A percentile compares a stretch with the other conserved stretches of the same genome.
Conservation (phyloP, 768 basidiomycete genomes). For the Pleurotus ostreatus region DNA sequence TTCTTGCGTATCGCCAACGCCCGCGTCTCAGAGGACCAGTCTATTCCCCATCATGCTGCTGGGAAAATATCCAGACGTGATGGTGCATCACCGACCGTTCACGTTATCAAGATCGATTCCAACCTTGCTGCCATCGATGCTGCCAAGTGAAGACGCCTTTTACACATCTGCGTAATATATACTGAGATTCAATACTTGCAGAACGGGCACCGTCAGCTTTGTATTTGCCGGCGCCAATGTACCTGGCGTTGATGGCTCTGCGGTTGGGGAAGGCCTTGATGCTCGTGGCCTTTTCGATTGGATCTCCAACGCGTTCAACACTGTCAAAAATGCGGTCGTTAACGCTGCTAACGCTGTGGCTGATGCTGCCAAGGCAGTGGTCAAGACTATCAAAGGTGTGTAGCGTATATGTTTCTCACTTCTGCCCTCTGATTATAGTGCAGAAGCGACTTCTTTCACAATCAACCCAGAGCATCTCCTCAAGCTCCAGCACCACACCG, state of each 20-base stretch:
- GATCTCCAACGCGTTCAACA: not conserved
- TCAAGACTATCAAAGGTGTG: not conserved
- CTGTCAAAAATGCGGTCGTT: not conserved
- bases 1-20: constrained; percentile 1
- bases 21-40: not conserved
- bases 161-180: not conserved
- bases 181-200: not conserved
- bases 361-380: not conserved
- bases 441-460: not conserved
- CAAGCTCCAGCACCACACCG: not conserved
- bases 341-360: not conserved
- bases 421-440: not conserved
- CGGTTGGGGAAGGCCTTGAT: not conserved
- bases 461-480: not conserved
- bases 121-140: not conserved
- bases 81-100: not conserved
- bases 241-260: constrained; percentile 13
- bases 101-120: not conserved
- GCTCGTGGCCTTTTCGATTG: not conserved
- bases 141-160: not conserved
- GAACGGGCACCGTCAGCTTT: not conserved
- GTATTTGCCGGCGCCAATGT: constrained; percentile 12
- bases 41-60: not conserved
- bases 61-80: not conserved
- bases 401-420: not conserved